Base-by-base conservation (phyloP, 108 stramenopile species). In the Cylindrotheca closterium region DNA sequence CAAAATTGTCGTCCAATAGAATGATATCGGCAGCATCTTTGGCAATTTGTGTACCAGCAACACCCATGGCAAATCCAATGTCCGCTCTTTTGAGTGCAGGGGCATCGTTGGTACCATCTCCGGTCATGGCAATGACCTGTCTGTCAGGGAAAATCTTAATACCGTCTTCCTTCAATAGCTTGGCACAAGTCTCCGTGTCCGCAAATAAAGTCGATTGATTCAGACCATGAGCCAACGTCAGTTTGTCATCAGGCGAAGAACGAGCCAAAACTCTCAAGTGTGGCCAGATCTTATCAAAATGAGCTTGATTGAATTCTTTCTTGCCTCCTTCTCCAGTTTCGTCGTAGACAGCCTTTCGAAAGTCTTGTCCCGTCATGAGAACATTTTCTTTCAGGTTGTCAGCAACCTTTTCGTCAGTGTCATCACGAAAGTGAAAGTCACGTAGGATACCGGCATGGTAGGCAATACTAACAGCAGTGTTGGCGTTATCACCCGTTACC, bases 101-200 rank as follows among this genome's bases (percentile, higher is more conserved):
- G 19, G 98, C 98, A 70, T 99, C 98, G 73, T 99, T 99, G 8
- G 98, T 98, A 32, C 98, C 98, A 75, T 99, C 98, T 49, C 98
- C 98, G 0, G 98, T 99, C 80, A 98, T 96, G 45, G 96, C 96
- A 55, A 99, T 91, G 0, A 99, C 97, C 71, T 96, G 94, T 0
- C 88, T 78, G 72, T 92, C 91, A 28, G 88, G 89, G 70, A 93
- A 90, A 52, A 90, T 82, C 0, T 26, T 58, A 46, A 90, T 89
- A 27, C 68, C 68, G 49, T 86, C 65, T 55, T 84, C 80, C 10
- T 4, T 58, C 29, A 63, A 54, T 34, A 94, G 61, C 31, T 48
- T 60, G 1, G 47, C 45, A 56, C 81, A 87, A 12, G 56, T 28
- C 37, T 62, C 75, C 59, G 75, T 78, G 68, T 90, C 85, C 2